A percentile compares a stretch with the other conserved stretches of the same genome.
Conservation (phyloP, 2,329 filamentous ascomycete genomes). For the Amylocarpus encephaloides region DNA sequence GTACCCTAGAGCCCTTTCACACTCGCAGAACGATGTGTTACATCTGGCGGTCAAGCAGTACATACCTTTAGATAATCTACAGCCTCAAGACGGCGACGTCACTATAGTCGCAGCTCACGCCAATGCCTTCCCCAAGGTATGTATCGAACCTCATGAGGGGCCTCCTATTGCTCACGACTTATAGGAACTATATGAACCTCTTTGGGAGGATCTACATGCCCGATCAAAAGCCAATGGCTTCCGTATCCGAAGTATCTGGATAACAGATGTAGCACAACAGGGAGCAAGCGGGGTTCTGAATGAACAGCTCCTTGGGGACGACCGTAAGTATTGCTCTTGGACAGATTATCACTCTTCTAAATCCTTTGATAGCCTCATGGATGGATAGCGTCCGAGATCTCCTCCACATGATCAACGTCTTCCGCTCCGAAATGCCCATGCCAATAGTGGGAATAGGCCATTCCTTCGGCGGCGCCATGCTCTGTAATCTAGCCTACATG, state of each 20-base stretch:
- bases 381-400: slow-evolving; percentile 80
- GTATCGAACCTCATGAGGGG: no score
- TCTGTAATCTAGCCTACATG: slow-evolving; percentile 65
- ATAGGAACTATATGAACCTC: slow-evolving; percentile 83
- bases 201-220: slow-evolving; percentile 76
- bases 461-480: slow-evolving; percentile 74
- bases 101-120: slow-evolving; percentile 84
- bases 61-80: slow-evolving; percentile 62
- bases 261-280: slow-evolving; percentile 82
- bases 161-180: neutral
- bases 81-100: slow-evolving; percentile 66
- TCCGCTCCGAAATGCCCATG: slow-evolving; percentile 68
- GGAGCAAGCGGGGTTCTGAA: slow-evolving; percentile 75
- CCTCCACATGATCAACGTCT: slow-evolving; percentile 76
- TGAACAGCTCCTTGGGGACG: slow-evolving; percentile 69
- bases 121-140: slow-evolving; percentile 86
- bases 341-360: neutral
- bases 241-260: slow-evolving; percentile 77
- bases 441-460: slow-evolving; percentile 83
- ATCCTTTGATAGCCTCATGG: slow-evolving; percentile 62
- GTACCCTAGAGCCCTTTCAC: slow-evolving; percentile 66
- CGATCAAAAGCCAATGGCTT: slow-evolving; percentile 53
- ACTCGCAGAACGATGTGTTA: slow-evolving; percentile 68
- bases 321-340: slow-evolving; percentile 54
- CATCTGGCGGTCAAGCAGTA: slow-evolving; percentile 82